These are phyloP conservation scores for Penicillium palitans DNA, from an alignment of 2,329 filamentous ascomycete genomes.

Conservation along the genomic window DNA sequence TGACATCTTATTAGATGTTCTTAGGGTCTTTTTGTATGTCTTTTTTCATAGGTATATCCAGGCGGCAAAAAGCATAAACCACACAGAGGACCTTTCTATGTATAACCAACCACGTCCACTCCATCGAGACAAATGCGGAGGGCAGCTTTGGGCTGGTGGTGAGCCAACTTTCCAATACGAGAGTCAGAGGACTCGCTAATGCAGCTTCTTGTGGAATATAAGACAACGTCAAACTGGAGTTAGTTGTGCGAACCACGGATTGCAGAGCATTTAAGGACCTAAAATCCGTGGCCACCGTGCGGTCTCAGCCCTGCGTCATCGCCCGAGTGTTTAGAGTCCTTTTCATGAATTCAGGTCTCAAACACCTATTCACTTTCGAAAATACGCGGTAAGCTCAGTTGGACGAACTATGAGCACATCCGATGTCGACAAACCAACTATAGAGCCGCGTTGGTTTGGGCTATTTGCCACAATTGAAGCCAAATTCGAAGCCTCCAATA, in stretches of 20 bases:
- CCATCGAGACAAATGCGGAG: background rate
- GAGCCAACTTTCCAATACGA: background rate
- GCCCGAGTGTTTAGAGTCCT: background rate
- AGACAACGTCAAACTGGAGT: background rate
- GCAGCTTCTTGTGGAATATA: background rate
- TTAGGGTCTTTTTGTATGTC: too few species aligned
- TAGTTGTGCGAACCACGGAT: background rate
- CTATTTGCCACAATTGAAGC: slow-evolving; percentile 14
- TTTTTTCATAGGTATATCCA: too few species aligned
- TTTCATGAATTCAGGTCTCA: background rate
- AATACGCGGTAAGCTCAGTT: background rate
- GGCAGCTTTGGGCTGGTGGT: background rate
- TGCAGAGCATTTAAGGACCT: background rate
- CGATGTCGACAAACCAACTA: slow-evolving; percentile 1
- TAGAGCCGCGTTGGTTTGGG: slow-evolving; percentile 6
- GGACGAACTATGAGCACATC: background rate
- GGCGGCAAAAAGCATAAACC: too few species aligned
- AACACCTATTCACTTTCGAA: background rate
- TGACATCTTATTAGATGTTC: too few species aligned
- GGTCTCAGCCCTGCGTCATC: slow-evolving; percentile 9
- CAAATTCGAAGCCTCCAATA: slow-evolving; percentile 14
- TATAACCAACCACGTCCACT: background rate
- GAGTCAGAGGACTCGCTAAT: background rate
- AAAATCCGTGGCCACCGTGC: slow-evolving; percentile 10
- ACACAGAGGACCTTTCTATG: too few species aligned